Evolutionary conservation across 176 grass and related monocot species (phyloP), one percentile per base, ranked within the genome.

Genomic region (Aegilops sharonensis): DNA sequence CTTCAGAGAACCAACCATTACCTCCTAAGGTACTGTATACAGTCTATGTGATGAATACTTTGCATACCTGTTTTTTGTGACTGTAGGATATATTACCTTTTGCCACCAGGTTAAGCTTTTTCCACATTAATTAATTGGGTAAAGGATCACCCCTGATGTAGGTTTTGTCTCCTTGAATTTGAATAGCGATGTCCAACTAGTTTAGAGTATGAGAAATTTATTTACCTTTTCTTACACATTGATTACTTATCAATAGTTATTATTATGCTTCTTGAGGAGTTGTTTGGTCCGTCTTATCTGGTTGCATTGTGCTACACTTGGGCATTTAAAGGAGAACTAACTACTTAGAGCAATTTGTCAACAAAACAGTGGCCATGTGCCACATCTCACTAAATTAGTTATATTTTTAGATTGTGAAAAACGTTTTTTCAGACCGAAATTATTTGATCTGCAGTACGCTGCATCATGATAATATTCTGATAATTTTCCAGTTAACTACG

Each of bases 11-110:
- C 70, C 91, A 92, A 39, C 81, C 90, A 10, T 88, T 92, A 79
- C 96, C 91, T 82, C 90, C 87, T 52, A 98, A 95, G 91, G 93
- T 95, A 92, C 3, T 25, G 12, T 37, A 1, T 52, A 24, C n/a
- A 14, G 47, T 81, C 9, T 81, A 31, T 39, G 24, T 31, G 32
- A 42, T 23, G 5, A 32, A 12, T 75, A 43, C 15, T 21, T 60
- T 61, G 3, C 68, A 62, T 42, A 29, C 35, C 81, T 62, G 9
- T 21, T 29, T 29, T 83, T 43, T 62, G 61, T 21, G 20, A 56
- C 4, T 1, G 34, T 72, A 59, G 47, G 47, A 72, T 83, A 59
- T 60, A 59, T 60, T 12, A 31, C 4, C 3, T 21, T 77, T 76
- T 76, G 3, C 40, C 50, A 50, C 35, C n/a, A 3, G 24, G 4